Evolutionary conservation across 2,329 filamentous ascomycete genomes (phyloP).

Genomic region (Ophiostoma ips): DNA sequence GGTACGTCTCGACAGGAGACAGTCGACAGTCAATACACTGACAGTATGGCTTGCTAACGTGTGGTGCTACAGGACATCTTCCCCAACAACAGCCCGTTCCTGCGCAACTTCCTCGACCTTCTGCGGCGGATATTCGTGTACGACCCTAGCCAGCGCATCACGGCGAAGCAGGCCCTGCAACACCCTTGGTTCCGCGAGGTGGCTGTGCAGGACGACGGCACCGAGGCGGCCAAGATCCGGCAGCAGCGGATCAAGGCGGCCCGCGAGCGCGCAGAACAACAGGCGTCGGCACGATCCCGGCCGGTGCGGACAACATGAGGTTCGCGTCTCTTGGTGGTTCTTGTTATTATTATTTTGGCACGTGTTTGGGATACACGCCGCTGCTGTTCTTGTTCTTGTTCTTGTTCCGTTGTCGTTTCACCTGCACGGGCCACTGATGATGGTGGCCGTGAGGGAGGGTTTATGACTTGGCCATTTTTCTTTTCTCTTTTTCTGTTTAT

Average conservation of each 20-base stretch:
- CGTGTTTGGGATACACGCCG: not conserved
- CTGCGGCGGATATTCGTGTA: slow-evolving; percentile 55
- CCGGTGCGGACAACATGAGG: too few relatives aligned
- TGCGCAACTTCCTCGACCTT: slow-evolving; percentile 49
- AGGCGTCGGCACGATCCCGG: too few relatives aligned
- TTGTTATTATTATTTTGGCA: too few relatives aligned
- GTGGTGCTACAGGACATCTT: slow-evolving; percentile 47
- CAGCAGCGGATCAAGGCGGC: slow-evolving; percentile 25
- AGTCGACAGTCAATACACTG: not conserved
- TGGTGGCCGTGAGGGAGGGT: too few relatives aligned
- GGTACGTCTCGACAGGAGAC: slow-evolving; percentile 23
- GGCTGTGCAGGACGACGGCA: slow-evolving; percentile 50
- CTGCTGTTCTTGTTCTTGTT: not conserved
- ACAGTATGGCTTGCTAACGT: slow-evolving; percentile 18
- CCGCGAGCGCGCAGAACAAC: slow-evolving; percentile 1
- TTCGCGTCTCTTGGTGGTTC: too few relatives aligned
- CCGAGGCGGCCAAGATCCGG: slow-evolving; percentile 52
- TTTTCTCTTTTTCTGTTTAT: not conserved
- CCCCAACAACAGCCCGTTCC: slow-evolving; percentile 42
- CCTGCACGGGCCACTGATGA: too few relatives aligned
- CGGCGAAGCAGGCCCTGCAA: slow-evolving; percentile 49
- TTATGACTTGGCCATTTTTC: too few relatives aligned
- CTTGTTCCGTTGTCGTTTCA: not conserved
- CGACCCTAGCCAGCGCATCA: slow-evolving; percentile 50
- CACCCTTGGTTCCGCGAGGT: slow-evolving; percentile 56